Base-by-base conservation (phyloP, 306 rosid species). In the Begonia fuchsioides region DNA sequence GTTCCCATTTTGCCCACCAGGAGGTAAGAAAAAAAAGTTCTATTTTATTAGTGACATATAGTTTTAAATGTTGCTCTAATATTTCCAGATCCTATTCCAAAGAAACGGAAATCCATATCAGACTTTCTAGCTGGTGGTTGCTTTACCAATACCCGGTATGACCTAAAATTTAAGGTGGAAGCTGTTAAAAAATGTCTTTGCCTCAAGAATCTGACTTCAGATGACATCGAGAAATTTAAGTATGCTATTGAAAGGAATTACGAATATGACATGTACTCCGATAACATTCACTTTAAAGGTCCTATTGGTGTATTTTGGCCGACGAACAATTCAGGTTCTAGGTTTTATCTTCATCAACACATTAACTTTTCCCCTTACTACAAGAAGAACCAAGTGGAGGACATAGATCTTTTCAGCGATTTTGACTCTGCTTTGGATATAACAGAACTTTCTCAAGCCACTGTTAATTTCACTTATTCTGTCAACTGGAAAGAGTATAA, bases 1-100 rank as follows among this genome's bases (percentile, higher is more conserved):
- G 38, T 18, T 56, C 35, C 69, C 69, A 44, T 56, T 64, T 44
- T 64, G 69, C 10, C 53, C 63, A 35, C 58, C 63, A 2, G 69
- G 58, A 56, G 69, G 63, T 64, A 52, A 56, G 39, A 3, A 18
- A 2, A 15, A 32, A 49, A 49, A n/a, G n/a, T n/a, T 18, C 52
- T 32, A 8, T 13, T 8, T 40, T 47, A 10, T 47, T 6, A 15
- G 11, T 12, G 2, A 3, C 12, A n/a, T 16, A 8, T 20, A 20
- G 17, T 16, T 12, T 15, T 15, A 5, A 20, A 47, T 14, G 45
- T 10, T 14, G 32, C 32, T 32, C 13, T 9, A 6, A 5, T 17
- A 32, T 16, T 38, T 14, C 15, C 57, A 64, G 62, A 50, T 41
- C 32, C 15, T 7, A 15, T 45, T 43, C 32, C 20, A 17, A 35